Evolutionary conservation across 140 eudicot species (phyloP).

Genomic region (Erigeron philadelphicus): DNA sequence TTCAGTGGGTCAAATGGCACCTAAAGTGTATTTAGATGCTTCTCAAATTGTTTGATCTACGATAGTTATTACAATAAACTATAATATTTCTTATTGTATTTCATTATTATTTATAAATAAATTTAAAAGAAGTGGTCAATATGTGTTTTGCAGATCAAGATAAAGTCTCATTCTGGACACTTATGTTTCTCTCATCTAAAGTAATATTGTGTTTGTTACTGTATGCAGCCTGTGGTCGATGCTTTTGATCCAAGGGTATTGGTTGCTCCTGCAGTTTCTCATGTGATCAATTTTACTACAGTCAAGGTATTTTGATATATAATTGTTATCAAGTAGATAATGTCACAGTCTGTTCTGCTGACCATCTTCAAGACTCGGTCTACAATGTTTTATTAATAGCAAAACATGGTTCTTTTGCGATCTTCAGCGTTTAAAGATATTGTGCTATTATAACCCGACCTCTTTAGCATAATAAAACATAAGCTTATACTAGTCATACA

Average conservation of each 20-base stretch:
- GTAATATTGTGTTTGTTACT: slow-evolving; percentile 8
- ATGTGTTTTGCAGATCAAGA: background rate
- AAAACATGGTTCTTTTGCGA: background rate
- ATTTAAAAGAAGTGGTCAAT: background rate
- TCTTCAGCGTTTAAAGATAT: slow-evolving; percentile 8
- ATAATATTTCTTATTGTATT: background rate
- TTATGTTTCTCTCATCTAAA: slow-evolving; percentile 13
- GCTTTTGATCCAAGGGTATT: slow-evolving; percentile 95
- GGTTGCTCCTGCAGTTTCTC: slow-evolving; percentile 90
- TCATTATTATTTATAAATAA: background rate
- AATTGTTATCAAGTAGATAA: slow-evolving; percentile 4
- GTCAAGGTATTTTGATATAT: slow-evolving; percentile 53
- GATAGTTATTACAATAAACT: too few species aligned
- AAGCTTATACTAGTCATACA: too few species aligned
- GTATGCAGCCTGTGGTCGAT: slow-evolving; percentile 89
- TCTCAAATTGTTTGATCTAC: background rate
- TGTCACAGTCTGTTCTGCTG: background rate
- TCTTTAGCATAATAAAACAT: background rate
- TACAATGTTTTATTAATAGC: background rate
- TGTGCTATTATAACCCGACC: background rate
- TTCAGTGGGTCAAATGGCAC: background rate
- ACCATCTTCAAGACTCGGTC: slow-evolving; percentile 9
- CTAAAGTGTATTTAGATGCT: background rate
- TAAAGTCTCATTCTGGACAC: background rate
- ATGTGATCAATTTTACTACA: slow-evolving; percentile 69